Evolutionary conservation across 2,329 filamentous ascomycete species (phyloP), one percentile per base, ranked within the genome.

Genomic region (Cephalotrichum gorgonifer): DNA sequence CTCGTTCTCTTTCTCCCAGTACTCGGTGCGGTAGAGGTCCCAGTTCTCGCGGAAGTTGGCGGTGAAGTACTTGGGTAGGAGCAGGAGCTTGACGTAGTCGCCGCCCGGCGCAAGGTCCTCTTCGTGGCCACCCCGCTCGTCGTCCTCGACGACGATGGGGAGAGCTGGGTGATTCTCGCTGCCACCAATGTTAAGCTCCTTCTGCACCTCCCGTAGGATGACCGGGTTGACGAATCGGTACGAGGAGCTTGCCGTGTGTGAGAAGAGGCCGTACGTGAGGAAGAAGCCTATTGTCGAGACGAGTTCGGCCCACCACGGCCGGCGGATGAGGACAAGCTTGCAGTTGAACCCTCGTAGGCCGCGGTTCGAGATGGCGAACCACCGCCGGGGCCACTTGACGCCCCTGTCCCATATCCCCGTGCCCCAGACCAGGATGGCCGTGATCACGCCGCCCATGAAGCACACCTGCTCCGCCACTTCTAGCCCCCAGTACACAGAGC

Each of bases 1-100:
- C 64, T 95, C 88, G 61, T 98, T 98, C 64, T 98, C 93, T 53
- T 83, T 83, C 58, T 96, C 91, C 93, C 93, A 98, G 67, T 96
- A 98, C 52, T 96, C 90, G 30, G 85, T 83, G 48, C 93, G 79
- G 66, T 94, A 98, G 15, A 91, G 75, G 61, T 98, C 93, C 93
- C 93, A 98, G 55, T 95, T 95, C 64, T 97, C 90, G 20, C 93
- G 79, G 60, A 98, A 98, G 43, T 88, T 88, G 0, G 93, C 85
- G 6, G 88, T 94, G 61, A 98, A 98, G 0, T 90, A 89, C 62
- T 98, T 98, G 1, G 93, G 88, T 11, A 96, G 77, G 7, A 98
- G 74, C 17, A 97, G 72, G 1, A 98, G 76, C 64, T 95, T 93
- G 57, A 98, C 84, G 60, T 91, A 86, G 66, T 97, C 89, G 2